These are phyloP conservation scores for Dryas drummondii DNA, from an alignment of 306 rosid genomes.

Conservation along the genomic window DNA sequence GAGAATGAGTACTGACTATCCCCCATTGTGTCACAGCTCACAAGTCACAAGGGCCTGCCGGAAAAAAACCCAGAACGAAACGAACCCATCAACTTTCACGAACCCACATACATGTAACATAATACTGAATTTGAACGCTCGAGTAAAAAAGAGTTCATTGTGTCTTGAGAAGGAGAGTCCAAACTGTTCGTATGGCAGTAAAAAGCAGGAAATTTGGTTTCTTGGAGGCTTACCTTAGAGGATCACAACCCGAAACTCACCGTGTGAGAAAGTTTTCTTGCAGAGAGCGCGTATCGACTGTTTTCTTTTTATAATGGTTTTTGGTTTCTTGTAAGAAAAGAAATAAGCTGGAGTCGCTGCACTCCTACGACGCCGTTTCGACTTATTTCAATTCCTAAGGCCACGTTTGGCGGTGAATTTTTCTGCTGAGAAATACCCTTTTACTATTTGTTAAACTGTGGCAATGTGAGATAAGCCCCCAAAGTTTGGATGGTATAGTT, in stretches of 20 bases:
- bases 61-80: not conserved
- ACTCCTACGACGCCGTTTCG: too few relatives aligned
- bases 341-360: too few relatives aligned
- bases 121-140: not conserved
- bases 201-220: not conserved
- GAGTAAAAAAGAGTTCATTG: not conserved
- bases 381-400: too few relatives aligned
- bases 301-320: too few relatives aligned
- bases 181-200: not conserved
- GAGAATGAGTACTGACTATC: constrained; percentile 44
- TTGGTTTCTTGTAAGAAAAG: too few relatives aligned
- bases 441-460: too few relatives aligned
- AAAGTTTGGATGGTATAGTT: too few relatives aligned
- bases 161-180: not conserved
- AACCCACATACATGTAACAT: not conserved
- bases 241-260: not conserved
- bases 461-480: too few relatives aligned
- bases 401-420: too few relatives aligned
- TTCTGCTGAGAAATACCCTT: too few relatives aligned
- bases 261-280: not conserved
- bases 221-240: not conserved
- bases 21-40: constrained; percentile 16
- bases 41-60: not conserved
- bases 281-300: not conserved
- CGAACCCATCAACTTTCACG: not conserved